Evolutionary conservation across 2,329 filamentous ascomycete species (phyloP), one percentile per base, ranked within the genome.

Genomic region (Fusarium nisikadoi): DNA sequence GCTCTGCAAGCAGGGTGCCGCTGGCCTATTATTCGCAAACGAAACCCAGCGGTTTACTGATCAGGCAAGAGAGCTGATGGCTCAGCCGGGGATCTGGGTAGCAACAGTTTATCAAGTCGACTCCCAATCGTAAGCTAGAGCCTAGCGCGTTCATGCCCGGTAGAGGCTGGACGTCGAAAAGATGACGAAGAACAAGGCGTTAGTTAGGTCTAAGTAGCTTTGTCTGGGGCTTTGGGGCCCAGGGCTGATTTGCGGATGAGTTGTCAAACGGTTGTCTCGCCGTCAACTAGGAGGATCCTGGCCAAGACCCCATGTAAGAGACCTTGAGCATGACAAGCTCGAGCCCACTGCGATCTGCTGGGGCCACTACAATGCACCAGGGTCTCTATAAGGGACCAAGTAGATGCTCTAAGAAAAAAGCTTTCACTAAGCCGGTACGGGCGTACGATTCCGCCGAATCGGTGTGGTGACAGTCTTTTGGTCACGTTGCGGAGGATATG

Each of bases 251-350:
- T 74, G 65, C 65, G 73, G 68, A 72, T 78, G 79, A 79, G 77
- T 80, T 81, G 79, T 80, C 78, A 80, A 74, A 80, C 79, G 70
- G 77, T 73, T 71, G 78, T 80, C 76, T 80, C 74, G 79, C 75
- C 74, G 75, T 78, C 76, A 81, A 79, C 83, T 79, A 77, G 83
- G 82, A 81, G 75, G 76, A 84, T 81, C 83, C 82, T 77, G 76
- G 82, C 71, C 76, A 67, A 74, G 66, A 65, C 74, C 70, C 79
- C 77, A 78, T 80, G 80, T 78, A 80, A 76, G 76, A 79, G 79
- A 76, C 75, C 77, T 80, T 77, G 75, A 79, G 79, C 77, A 79
- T 80, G 79, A 82, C 79, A 82, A 80, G 80, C 81, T 80, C 79
- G 79, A 79, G 80, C 82, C 82, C 80, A 81, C 81, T 75, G 50